Percentiles rank a stretch among this genome's conserved stretches.
Evolutionary conservation across 495 filamentous ascomycete genomes (phyloP).

Genomic region (Pseudevernia furfuracea): DNA sequence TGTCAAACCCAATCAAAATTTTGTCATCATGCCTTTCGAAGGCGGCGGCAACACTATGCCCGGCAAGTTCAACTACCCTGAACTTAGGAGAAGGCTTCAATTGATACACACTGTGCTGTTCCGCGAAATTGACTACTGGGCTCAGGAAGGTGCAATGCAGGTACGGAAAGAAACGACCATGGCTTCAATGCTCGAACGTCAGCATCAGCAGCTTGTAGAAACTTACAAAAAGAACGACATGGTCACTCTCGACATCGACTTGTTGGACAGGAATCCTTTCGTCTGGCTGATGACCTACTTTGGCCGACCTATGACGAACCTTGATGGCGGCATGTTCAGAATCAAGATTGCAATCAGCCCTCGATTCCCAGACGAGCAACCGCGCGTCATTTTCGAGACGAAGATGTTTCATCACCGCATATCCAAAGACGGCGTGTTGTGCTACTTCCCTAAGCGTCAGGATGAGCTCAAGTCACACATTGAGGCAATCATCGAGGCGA

Average conservation of each 20-base stretch:
- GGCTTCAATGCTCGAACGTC: conserved; percentile 70
- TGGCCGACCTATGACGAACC: conserved; percentile 83
- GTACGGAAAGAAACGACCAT: conserved; percentile 63
- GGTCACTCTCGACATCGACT: conserved; percentile 62
- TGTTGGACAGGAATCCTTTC: conserved; percentile 55
- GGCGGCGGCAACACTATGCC: conserved; percentile 70
- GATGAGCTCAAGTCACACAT: conserved; percentile 83
- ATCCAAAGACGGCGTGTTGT: conserved; percentile 65
- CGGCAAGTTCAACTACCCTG: conserved; percentile 75
- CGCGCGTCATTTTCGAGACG: conserved; percentile 73
- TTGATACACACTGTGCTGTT: conserved; percentile 60
- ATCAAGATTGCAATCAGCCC: conserved; percentile 76
- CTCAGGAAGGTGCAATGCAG: conserved; percentile 53
- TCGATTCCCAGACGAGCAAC: conserved; percentile 87
- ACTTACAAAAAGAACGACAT: conserved; percentile 59
- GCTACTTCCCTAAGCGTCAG: conserved; percentile 65
- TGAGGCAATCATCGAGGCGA: conserved; percentile 69
- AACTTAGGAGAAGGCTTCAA: conserved; percentile 60
- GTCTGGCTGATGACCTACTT: conserved; percentile 67
- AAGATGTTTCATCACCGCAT: conserved; percentile 86
- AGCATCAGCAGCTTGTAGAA: conserved; percentile 76
- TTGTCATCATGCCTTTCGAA: conserved; percentile 82
- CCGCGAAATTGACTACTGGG: conserved; percentile 66
- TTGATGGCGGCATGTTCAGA: conserved; percentile 85
- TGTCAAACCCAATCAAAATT: conserved; percentile 51